phyloP scores from a whole-genome alignment of 164 flowering plant species.

The Piper longum region DNA sequence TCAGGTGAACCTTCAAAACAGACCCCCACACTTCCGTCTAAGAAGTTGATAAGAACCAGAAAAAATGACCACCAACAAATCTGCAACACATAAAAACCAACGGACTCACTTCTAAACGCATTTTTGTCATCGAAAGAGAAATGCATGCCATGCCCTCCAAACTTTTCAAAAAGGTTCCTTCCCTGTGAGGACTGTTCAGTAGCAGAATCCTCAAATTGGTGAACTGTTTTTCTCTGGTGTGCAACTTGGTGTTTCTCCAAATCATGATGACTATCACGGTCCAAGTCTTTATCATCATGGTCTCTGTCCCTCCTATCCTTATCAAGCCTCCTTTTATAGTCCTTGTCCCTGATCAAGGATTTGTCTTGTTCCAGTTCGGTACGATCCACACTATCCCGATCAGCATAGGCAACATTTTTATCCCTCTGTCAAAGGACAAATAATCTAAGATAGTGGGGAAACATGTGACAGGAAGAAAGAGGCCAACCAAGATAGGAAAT shows the following conservation, averaged over 20 bases:
- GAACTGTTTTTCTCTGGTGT: conserved; percentile 33
- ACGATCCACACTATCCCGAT: conserved; percentile 45
- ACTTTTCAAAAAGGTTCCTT: conserved; percentile 37
- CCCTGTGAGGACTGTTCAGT: conserved; percentile 37
- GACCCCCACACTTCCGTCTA: too few relatives aligned
- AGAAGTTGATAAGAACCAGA: not conserved
- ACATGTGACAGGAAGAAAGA: not conserved
- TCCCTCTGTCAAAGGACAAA: conserved; percentile 38
- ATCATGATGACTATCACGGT: conserved; percentile 38
- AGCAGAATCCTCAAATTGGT: conserved; percentile 32
- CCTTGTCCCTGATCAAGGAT: conserved; percentile 33
- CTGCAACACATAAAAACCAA: not conserved
- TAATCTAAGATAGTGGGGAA: not conserved
- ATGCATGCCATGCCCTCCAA: conserved; percentile 24
- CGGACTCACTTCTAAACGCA: conserved; percentile 39
- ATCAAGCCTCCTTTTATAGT: conserved; percentile 41
- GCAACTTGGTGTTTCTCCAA: conserved; percentile 28
- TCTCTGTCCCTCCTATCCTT: conserved; percentile 46
- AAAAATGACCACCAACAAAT: not conserved
- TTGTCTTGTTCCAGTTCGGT: conserved; percentile 47
- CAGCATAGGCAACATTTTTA: conserved; percentile 36
- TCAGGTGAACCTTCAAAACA: too few relatives aligned
- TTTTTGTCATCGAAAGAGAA: conserved; percentile 41
- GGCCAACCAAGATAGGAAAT: not conserved
- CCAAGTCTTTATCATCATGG: conserved; percentile 45